Percentiles rank a stretch among this genome's conserved stretches.
Conservation (phyloP, 108 stramenopile genomes). For the Stephanodiscus triporus region DNA sequence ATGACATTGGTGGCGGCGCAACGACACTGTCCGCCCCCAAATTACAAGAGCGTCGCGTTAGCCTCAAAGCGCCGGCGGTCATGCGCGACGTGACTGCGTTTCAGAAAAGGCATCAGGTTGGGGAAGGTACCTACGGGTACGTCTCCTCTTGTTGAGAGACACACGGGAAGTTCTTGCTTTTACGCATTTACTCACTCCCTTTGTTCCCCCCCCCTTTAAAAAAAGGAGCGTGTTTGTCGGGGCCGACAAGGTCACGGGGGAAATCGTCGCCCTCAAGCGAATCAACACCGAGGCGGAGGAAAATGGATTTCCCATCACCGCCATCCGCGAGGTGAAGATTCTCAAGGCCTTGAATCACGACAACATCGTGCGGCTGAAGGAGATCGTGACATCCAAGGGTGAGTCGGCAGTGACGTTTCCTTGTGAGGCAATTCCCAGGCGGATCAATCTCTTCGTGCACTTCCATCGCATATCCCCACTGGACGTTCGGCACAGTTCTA, state of each 20-base stretch:
- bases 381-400: constrained; percentile 94
- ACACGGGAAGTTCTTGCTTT: not conserved
- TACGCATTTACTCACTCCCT: constrained; percentile 12
- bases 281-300: constrained; percentile 92
- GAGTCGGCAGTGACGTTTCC: constrained; percentile 20
- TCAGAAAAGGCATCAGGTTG: constrained; percentile 78
- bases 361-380: constrained; percentile 89
- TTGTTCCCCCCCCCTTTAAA: not conserved
- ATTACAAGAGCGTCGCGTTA: constrained; percentile 29
- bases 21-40: constrained; percentile 7
- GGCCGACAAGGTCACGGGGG: constrained; percentile 67
- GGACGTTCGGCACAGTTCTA: constrained; percentile 74
- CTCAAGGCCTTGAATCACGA: constrained; percentile 85
- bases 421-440: constrained; percentile 28
- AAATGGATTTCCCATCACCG: constrained; percentile 93
- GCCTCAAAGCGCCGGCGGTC: constrained; percentile 67
- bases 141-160: constrained; percentile 31
- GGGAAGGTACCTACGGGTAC: constrained; percentile 85
- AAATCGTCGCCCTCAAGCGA: constrained; percentile 90
- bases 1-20: not conserved
- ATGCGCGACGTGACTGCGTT: constrained; percentile 84
- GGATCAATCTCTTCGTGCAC: constrained; percentile 79
- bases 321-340: constrained; percentile 94
- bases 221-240: constrained; percentile 85
- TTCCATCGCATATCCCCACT: constrained; percentile 55